Base-by-base conservation (phyloP, 192 early-diverging fungal genomes). In the Borealophlyctis nickersoniae region DNA sequence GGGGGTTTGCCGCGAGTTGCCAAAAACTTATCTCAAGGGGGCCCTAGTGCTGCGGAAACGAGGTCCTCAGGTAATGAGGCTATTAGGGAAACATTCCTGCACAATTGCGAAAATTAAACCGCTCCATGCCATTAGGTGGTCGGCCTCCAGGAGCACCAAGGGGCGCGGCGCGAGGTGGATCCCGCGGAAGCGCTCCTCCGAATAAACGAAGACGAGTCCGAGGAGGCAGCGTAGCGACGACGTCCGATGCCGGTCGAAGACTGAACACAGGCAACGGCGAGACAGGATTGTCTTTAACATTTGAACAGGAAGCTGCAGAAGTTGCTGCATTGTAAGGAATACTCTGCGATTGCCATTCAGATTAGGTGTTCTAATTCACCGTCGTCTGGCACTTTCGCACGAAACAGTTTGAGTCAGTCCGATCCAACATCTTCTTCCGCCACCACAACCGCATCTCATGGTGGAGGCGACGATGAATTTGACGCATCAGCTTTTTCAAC, bases 121-220 rank as follows among this genome's bases (percentile, higher is more conserved):
- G n/a, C n/a, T n/a, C n/a, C n/a, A n/a, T n/a, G n/a, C n/a, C n/a
- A n/a, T n/a, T n/a, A n/a, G n/a, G n/a, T n/a, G n/a, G n/a, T n/a
- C n/a, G n/a, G n/a, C n/a, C n/a, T n/a, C n/a, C n/a, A n/a, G n/a
- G n/a, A n/a, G n/a, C n/a, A n/a, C n/a, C n/a, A n/a, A n/a, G n/a
- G 1, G 57, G 28, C 27, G 28, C 30, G 11, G 71, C 24, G 4
- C 35, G 58, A 52, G 71, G 71, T 4, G 48, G 32, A 24, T 49
- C 52, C 24, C 19, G 60, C 22, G 60, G 65, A 26, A 29, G 34
- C n/a, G 29, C 66, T 24, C 80, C 79, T 2, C 32, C 75, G 3
- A 81, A 77, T 51, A 85, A 85, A 30, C 58, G 84, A 31, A 49
- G 63, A 22, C 32, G 64, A 33, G 49, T 62, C 3, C 54, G 73